Base-by-base conservation (phyloP, 1,284 basidiomycete genomes). In the Fomitopsis betulina region DNA sequence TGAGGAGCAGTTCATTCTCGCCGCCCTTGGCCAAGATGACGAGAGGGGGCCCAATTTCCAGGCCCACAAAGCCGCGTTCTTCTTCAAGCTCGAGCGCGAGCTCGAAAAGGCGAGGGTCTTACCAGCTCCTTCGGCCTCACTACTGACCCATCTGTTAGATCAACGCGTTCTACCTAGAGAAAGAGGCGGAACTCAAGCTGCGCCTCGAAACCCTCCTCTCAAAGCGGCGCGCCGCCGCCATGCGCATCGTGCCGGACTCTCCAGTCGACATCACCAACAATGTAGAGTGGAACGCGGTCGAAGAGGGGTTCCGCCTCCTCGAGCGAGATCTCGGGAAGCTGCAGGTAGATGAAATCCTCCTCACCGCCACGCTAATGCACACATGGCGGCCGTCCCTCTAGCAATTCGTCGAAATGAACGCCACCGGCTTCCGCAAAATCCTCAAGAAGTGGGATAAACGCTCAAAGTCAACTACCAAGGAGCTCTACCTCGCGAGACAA, bases 391-490 rank as follows among this genome's bases (percentile, higher is more conserved):
- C 62, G 42, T 65, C 64, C 72, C 21, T 47, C 23, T 47, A 96
- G 92, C 91, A 94, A 83, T 99, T 97, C 69, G 89, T 99, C 65
- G 97, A 99, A 75, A 92, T 98, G 70, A 99, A 99, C 72, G 97
- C 93, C 1, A 96, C 89, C 3, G 97, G 96, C 2, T 99, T 99
- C 74, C 86, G 96, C 54, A 99, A 99, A 74, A 99, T 99, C 56
- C 76, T 98, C 62, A 99, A 99, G 70, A 99, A 99, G 72, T 99
- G 95, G 85, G 97, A 99, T 76, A 99, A 99, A 75, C 85, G 93
- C 57, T 95, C 92, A 40, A 98, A 91, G 63, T 95, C 90, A 15
- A 91, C 89, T 37, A 98, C 92, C 17, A 98, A 97, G 73, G 97
- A 99, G 72, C 81, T 99, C 12, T 99, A 99, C 73, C 85, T 99